Base-by-base conservation (phyloP, 2,329 filamentous ascomycete genomes). In the Elsinoe arachidis region DNA sequence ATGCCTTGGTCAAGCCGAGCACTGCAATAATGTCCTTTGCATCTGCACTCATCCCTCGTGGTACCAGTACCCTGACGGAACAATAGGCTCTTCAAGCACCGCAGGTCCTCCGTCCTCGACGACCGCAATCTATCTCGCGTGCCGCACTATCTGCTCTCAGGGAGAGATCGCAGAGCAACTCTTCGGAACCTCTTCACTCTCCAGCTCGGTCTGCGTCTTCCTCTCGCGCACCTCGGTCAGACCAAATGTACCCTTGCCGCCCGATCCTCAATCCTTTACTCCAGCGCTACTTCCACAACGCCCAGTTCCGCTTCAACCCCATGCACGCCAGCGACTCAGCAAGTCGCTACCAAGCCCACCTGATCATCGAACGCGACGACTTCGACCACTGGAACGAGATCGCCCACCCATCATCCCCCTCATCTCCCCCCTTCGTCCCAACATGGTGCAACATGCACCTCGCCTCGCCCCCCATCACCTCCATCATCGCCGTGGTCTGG, bases 371-470 rank as follows among this genome's bases (percentile, higher is more conserved):
- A 26, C 23, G 38, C 14, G 54, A 46, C 10, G 54, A 56, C 26
- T 56, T 43, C 23, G 15, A 46, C 21, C 21, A 39, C 19, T 56
- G 54, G 39, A 39, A 49, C 35, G 37, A 19, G 5, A 44, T 46
- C 19, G 26, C 41, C 41, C 41, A 46, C 21, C 9, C 17, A 9
- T 17, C 41, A 5, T 4, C 19, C 3, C 41, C 41, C 1, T 4
- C 19, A 5, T 14, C 4, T 5, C 41, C n/a, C 10, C 41, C 41
- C 6, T 46, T 71, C 23, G 68, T 67, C n/a, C 68, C 68, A 60
- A 62, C 64, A 37, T 63, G 63, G 52, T 55, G 47, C 38, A 34
- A 39, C 14, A 56, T 56, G 54, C 54, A 56, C 5, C 43, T 56
- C 12, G 54, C 54, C 34, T 21, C 14, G 17, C 54, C 54, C 14